These are phyloP conservation scores for Amaranthus hypochondriacus DNA, from an alignment of 148 eudicot genomes.

Conservation along the genomic window DNA sequence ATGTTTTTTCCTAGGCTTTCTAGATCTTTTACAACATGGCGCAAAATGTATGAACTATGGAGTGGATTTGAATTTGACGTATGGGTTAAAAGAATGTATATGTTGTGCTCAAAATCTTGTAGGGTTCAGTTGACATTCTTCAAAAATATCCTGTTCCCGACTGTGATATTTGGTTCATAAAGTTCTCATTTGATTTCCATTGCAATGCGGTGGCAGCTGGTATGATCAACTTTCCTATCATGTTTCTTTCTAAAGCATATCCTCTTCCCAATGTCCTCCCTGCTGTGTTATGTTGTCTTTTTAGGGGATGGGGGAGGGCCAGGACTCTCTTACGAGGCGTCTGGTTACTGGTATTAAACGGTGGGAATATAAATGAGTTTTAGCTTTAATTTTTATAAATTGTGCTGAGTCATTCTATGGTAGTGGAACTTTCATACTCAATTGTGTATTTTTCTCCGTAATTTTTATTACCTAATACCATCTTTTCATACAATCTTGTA, in stretches of 20 bases:
- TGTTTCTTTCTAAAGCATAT: neutral
- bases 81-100: neutral
- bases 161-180: conserved; percentile 98
- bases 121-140: conserved; percentile 92
- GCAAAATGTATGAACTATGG: neutral
- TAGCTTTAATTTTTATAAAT: too few relatives aligned
- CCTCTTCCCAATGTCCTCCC: neutral
- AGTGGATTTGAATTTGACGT: neutral
- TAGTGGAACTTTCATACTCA: too few relatives aligned
- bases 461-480: too few relatives aligned
- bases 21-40: neutral
- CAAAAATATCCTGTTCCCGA: conserved; percentile 94
- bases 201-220: conserved; percentile 84
- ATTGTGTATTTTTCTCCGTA: too few relatives aligned
- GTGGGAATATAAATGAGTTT: too few relatives aligned
- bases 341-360: too few relatives aligned
- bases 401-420: too few relatives aligned
- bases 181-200: conserved; percentile 89
- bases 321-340: too few relatives aligned
- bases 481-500: too few relatives aligned
- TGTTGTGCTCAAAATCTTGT: conserved; percentile 1
- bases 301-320: neutral
- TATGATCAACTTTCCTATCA: conserved; percentile 17
- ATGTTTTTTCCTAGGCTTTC: neutral
- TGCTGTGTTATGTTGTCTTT: neutral